A percentile compares a stretch with the other conserved stretches of the same genome.
Conservation (phyloP, 495 filamentous ascomycete genomes). For the Lasiosphaeria ovina region DNA sequence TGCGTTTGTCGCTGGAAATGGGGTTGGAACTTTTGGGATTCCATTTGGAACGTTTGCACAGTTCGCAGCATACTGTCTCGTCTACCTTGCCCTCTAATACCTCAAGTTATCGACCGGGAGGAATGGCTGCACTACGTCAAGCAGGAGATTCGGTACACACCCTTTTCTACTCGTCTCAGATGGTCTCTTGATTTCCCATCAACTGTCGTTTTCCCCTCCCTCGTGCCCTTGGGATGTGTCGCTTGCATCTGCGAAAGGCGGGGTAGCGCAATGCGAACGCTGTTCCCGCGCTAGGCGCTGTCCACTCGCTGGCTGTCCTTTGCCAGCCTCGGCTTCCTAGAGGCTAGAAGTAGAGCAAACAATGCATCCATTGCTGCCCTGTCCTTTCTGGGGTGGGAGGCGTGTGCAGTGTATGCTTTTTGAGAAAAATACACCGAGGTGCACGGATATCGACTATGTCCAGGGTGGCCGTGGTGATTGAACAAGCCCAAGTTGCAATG, state of each 20-base stretch:
- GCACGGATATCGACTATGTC: no score
- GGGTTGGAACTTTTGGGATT: no score
- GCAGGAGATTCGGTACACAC: not conserved
- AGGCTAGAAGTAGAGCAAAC: not conserved
- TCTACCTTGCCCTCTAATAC: not conserved
- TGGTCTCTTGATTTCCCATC: not conserved
- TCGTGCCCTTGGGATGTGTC: no score
- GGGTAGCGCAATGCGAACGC: no score
- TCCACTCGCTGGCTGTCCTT: no score
- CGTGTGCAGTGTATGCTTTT: not conserved
- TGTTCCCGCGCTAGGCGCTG: no score
- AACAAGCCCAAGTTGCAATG: no score
- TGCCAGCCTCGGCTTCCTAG: not conserved
- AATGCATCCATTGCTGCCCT: not conserved
- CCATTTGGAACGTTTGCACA: not conserved
- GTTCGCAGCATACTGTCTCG: not conserved
- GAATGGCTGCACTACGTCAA: not conserved
- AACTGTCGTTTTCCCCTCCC: not conserved
- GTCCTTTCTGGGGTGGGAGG: constrained; percentile 3
- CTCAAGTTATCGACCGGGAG: not conserved
- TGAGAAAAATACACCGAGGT: not conserved
- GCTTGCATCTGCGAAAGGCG: no score
- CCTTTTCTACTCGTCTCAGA: not conserved
- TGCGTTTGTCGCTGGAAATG: no score
- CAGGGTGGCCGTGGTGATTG: no score